Evolutionary conservation across 1,284 basidiomycete genomes (phyloP).

Genomic region (Singerocomus rubriflavus): DNA sequence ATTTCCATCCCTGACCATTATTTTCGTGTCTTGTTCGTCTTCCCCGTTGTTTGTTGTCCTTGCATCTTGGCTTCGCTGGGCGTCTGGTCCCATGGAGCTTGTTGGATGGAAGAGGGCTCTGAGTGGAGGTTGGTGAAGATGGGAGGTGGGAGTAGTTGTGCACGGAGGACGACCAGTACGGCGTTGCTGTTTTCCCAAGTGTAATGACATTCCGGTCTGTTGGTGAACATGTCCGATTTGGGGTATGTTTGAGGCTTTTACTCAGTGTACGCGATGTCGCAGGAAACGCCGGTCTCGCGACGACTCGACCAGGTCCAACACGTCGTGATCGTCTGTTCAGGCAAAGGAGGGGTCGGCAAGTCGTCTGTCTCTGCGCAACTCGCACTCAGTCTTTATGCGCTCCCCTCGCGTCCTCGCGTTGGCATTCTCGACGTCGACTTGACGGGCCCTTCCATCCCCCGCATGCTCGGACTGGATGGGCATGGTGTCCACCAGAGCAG

Average conservation of each 20-base stretch:
- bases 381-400: conserved; percentile 80
- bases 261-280: conserved; percentile 27
- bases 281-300: conserved; percentile 54
- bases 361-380: conserved; percentile 94
- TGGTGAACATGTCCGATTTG: neutral
- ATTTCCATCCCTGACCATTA: conserved; percentile 23
- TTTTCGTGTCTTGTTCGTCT: conserved; percentile 29
- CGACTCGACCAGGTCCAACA: conserved; percentile 76
- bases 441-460: conserved; percentile 94
- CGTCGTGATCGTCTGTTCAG: conserved; percentile 91
- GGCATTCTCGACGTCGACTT: conserved; percentile 96
- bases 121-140: conserved; percentile 21
- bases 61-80: conserved; percentile 53
- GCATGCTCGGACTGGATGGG: conserved; percentile 94
- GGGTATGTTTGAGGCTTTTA: neutral
- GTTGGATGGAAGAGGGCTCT: conserved; percentile 71
- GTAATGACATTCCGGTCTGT: neutral
- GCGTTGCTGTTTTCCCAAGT: neutral
- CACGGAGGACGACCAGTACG: neutral
- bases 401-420: conserved; percentile 64
- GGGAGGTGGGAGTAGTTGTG: neutral
- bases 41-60: conserved; percentile 52
- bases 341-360: conserved; percentile 98
- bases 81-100: conserved; percentile 43
- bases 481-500: conserved; percentile 88